Conservation (phyloP, 2,329 filamentous ascomycete genomes). For the Cordyceps militaris region DNA sequence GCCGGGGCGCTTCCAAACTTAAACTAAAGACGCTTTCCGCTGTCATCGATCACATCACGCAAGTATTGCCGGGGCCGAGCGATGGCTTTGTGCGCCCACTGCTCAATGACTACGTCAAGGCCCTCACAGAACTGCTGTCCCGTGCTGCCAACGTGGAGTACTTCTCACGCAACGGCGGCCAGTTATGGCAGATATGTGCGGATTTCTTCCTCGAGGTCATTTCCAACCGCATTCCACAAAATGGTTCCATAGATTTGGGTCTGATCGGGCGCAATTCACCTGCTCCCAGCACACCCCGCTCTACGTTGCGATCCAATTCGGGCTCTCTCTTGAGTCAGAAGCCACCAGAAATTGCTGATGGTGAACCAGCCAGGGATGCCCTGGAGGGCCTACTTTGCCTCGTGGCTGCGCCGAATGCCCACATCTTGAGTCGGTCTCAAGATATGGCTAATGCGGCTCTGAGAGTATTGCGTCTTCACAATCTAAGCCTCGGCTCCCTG, state of each 20-base stretch:
- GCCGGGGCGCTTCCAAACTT: slow-evolving; percentile 60
- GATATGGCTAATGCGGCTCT: slow-evolving; percentile 50
- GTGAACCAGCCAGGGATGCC: slow-evolving; percentile 28
- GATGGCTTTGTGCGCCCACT: slow-evolving; percentile 63
- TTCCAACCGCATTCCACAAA: slow-evolving; percentile 38
- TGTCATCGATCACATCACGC: slow-evolving; percentile 73
- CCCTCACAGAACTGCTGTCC: slow-evolving; percentile 61
- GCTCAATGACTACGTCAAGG: slow-evolving; percentile 69
- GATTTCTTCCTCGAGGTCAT: slow-evolving; percentile 64
- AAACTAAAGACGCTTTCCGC: slow-evolving; percentile 71
- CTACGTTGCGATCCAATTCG: slow-evolving; percentile 23
- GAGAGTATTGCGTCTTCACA: slow-evolving; percentile 53
- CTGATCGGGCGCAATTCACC: slow-evolving; percentile 39
- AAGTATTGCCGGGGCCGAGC: slow-evolving; percentile 57
- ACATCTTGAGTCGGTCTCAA: slow-evolving; percentile 37
- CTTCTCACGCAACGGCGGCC: slow-evolving; percentile 47
- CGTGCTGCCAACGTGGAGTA: slow-evolving; percentile 75
- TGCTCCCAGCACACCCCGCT: slow-evolving; percentile 29
- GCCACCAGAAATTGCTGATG: slow-evolving; percentile 22
- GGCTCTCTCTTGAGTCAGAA: slow-evolving; percentile 25
- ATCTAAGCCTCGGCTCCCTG: slow-evolving; percentile 51
- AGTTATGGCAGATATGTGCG: slow-evolving; percentile 62
- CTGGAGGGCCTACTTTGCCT: slow-evolving; percentile 53
- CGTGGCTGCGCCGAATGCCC: slow-evolving; percentile 5
- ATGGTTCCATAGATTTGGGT: slow-evolving; percentile 29